Evolutionary conservation across 192 early-diverging fungal species (phyloP), one percentile per base, ranked within the genome.

Genomic region (Ambispora gerdemannii): DNA sequence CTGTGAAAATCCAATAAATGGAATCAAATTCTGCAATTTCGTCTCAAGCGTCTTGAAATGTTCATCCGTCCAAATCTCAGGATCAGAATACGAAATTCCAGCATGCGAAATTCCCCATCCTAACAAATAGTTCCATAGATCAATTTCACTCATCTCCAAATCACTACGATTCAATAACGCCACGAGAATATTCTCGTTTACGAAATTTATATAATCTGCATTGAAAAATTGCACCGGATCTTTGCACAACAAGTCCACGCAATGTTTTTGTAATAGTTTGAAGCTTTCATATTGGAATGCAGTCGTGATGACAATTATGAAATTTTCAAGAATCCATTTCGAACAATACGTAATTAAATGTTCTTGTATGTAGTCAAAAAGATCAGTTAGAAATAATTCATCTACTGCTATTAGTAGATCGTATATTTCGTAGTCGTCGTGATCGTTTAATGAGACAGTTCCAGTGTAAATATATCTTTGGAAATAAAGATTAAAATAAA

Each of bases 101-200:
- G 55, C 24, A 22, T 58, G 55, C 24, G 55, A 13, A 28, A 58
- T 58, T 58, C 55, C 55, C 55, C 55, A 58, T 13, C 24, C 55
- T 20, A 58, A 13, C 4, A 58, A 30, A 13, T 30, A 30, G 11
- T 27, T 4, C 55, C 55, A 58, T 4, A 58, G 24, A 30, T 30
- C 22, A 30, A 28, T 30, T 58, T 58, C 55, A 13, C 11, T 11
- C 28, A 58, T 58, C 24, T 20, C 55, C 2, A 58, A 13, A 11
- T 58, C 55, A 10, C 11, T 1, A 13, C 55, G 55, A 11, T 58
- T 13, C 28, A 58, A 24, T 24, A 58, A 10, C 13, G 55, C 13
- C 1, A 28, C 11, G 11, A 58, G 24, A 28, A 58, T 1, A 43
- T 6, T 43, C 55, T 58, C 55, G 24, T 58, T 30, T 11, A 28